Evolutionary conservation across 805 yeast species (phyloP), one percentile per base, ranked within the genome.

Genomic region (Cyberlindnera meyerae): DNA sequence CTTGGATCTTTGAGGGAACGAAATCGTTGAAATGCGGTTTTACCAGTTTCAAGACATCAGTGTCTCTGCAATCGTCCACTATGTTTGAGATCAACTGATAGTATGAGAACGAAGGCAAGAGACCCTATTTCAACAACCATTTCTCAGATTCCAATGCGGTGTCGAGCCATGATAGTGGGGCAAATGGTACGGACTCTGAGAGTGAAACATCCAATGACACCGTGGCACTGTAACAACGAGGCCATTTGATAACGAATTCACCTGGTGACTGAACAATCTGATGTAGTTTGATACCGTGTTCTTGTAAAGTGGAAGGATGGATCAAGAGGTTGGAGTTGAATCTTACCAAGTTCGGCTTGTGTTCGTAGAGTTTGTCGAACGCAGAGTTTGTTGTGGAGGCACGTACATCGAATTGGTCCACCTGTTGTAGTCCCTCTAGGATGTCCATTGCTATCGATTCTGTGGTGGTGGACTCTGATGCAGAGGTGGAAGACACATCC

Each of bases 181-280:
- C 82, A 61, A 80, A 71, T 37, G 70, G 68, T 3, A 71, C 74
- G 24, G 69, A 65, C 54, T 82, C 84, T 35, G 73, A 68, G 6
- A 79, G 54, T 28, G 68, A 68, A 34, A 75, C 66, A 0, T 87
- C 88, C 12, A 74, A 53, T 0, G 80, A 74, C 4, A 79, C 51
- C 5, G 55, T 59, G 11, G 76, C 55, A 1, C 79, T 62, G 50
- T 74, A 80, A 1, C 73, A 51, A 37, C 66, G 65, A 0, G 89
- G 87, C 44, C 61, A 77, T 38, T 70, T 76, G 40, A 80, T 61
- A 6, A 82, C 58, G 37, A 68, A 66, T 24, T 82, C 83, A 1
- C 85, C 84, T 0, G 80, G 77, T 26, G 63, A 64, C 52, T 82
- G 89, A n/a, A 66, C 52, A 0, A 73, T 59, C 6, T 71, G 66